phyloP scores from a whole-genome alignment of 2,329 filamentous ascomycete genomes.

The Rutstroemia sp. region DNA sequence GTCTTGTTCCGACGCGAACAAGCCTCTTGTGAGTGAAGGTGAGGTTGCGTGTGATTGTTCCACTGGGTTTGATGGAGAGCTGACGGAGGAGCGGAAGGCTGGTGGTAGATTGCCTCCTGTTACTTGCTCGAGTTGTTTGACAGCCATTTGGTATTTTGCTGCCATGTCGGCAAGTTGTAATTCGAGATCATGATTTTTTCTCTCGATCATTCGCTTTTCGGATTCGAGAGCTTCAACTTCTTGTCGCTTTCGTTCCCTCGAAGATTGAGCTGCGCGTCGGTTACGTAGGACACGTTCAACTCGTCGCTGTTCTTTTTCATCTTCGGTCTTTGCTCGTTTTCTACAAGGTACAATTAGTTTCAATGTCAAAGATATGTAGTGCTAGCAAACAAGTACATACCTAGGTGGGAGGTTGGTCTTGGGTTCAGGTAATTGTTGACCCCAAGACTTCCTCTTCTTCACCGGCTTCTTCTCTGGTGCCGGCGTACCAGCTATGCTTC shows the following conservation, averaged over 20 bases:
- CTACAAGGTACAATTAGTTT: constrained; percentile 35
- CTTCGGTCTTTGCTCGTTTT: constrained; percentile 97
- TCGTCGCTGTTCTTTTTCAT: constrained; percentile 96
- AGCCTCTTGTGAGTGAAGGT: constrained; percentile 48
- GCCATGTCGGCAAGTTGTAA: constrained; percentile 40
- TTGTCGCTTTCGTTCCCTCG: constrained; percentile 56
- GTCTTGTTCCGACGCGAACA: constrained; percentile 43
- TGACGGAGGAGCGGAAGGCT: constrained; percentile 36
- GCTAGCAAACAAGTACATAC: constrained; percentile 36
- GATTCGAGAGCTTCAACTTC: constrained; percentile 78
- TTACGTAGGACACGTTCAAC: constrained; percentile 97
- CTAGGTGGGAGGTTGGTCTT: constrained; percentile 94
- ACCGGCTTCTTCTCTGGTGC: constrained; percentile 58
- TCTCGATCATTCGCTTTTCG: constrained; percentile 57
- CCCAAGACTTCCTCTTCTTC: constrained; percentile 99
- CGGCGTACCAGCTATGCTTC: constrained; percentile 23
- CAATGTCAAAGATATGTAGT: background rate
- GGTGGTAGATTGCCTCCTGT: constrained; percentile 18
- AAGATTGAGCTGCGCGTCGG: constrained; percentile 92
- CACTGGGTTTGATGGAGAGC: constrained; percentile 37
- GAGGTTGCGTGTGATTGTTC: constrained; percentile 30
- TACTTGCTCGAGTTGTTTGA: constrained; percentile 21
- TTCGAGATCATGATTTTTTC: constrained; percentile 65
- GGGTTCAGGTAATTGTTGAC: constrained; percentile 89
- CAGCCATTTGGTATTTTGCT: constrained; percentile 23